These are phyloP conservation scores for Cryptomeria japonica DNA, from an alignment of 75 land plant genomes.

Conservation along the genomic window DNA sequence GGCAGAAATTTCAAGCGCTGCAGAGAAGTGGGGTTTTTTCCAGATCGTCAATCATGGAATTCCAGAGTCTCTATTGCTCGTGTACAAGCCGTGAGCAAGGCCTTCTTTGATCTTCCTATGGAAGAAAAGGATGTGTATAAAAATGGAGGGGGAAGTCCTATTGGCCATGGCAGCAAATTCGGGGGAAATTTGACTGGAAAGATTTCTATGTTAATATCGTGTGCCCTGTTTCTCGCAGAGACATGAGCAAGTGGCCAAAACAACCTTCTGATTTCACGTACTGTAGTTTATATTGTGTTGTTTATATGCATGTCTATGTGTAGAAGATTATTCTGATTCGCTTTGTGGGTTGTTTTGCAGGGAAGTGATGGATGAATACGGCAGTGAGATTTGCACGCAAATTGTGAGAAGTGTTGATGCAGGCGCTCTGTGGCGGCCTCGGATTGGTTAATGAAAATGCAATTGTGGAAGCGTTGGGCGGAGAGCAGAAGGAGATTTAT, in stretches of 20 bases:
- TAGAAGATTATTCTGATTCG: background rate
- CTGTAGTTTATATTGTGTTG: no score
- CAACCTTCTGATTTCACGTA: constrained; percentile 40
- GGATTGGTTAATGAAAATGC: background rate
- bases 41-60: no score
- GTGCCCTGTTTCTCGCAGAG: no score
- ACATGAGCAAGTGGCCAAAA: constrained; percentile 28
- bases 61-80: no score
- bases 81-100: constrained; percentile 16
- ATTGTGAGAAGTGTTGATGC: no score
- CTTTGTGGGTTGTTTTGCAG: background rate
- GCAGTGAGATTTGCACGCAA: no score
- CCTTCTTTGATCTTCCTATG: constrained; percentile 57
- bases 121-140: constrained; percentile 58
- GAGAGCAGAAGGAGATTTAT: constrained; percentile 23
- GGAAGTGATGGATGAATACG: no score
- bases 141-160: constrained; percentile 17
- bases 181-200: constrained; percentile 38
- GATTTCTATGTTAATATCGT: constrained; percentile 30
- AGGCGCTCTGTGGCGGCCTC: no score
- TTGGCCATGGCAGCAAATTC: constrained; percentile 46
- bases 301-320: no score
- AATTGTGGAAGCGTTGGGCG: no score
- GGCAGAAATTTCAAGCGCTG: constrained; percentile 18
- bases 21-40: no score